Evolutionary conservation across 805 yeast species (phyloP).

Genomic region (Starmerella tilneyi): DNA sequence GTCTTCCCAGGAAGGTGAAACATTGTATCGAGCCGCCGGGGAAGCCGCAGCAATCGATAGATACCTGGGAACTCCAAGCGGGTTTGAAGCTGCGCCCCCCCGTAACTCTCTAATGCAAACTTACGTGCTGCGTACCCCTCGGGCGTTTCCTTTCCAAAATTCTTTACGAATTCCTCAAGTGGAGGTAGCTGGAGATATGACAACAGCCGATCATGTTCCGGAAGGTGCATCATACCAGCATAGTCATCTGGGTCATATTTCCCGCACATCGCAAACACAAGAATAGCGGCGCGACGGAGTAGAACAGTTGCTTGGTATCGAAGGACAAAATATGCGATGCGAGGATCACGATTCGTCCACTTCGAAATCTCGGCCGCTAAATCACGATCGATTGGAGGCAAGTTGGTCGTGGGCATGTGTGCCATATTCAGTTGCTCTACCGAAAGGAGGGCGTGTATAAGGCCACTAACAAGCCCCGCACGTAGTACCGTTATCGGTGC

Average conservation of each 20-base stretch:
- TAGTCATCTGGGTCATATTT: conserved; percentile 24
- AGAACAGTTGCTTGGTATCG: conserved; percentile 19
- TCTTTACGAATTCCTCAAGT: conserved; percentile 16
- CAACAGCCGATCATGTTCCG: conserved; percentile 24
- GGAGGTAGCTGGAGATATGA: conserved; percentile 24
- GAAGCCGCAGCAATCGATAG: conserved; percentile 52
- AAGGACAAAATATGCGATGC: conserved; percentile 11
- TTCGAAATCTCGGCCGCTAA: conserved; percentile 1
- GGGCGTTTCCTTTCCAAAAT: conserved; percentile 14
- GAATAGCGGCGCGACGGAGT: conserved; percentile 21
- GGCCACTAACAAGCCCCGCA: conserved; percentile 5
- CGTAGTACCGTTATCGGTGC: conserved; percentile 12
- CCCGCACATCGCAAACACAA: conserved; percentile 23
- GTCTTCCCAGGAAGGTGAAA: conserved; percentile 37
- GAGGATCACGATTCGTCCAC: conserved; percentile 17
- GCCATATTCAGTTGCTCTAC: not conserved
- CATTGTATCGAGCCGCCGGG: conserved; percentile 54
- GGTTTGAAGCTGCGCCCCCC: conserved; percentile 3
- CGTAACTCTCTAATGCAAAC: not conserved
- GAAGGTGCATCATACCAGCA: conserved; percentile 19
- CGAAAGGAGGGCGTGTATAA: conserved; percentile 7
- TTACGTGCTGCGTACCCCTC: conserved; percentile 13
- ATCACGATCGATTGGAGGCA: conserved; percentile 4
- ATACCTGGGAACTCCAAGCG: conserved; percentile 54
- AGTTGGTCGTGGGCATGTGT: not conserved